Conservation (phyloP, 1,284 basidiomycete genomes). For the Sanghuangporus baumii region DNA sequence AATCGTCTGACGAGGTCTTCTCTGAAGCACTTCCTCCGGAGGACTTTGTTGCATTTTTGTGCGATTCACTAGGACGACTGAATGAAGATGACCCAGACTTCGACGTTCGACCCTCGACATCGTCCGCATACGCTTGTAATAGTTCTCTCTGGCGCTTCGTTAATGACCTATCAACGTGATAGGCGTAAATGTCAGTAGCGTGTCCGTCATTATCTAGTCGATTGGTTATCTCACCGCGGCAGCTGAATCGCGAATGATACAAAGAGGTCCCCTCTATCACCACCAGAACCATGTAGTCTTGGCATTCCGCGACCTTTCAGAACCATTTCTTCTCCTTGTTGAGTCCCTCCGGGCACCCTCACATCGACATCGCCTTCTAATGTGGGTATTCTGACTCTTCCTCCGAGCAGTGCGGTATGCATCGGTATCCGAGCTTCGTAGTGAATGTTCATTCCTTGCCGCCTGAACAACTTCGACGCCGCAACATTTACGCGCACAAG, state of each 20-base stretch:
- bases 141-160: conserved; percentile 82
- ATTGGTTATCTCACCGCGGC: conserved; percentile 64
- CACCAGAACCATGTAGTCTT: conserved; percentile 54
- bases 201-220: conserved; percentile 17
- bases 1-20: conserved; percentile 28
- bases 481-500: conserved; percentile 85
- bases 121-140: conserved; percentile 88
- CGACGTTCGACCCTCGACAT: conserved; percentile 67
- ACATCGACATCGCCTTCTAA: conserved; percentile 96
- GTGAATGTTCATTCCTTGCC: conserved; percentile 91
- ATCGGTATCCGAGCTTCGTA: conserved; percentile 90
- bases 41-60: conserved; percentile 23
- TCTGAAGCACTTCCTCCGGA: conserved; percentile 22
- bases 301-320: conserved; percentile 86
- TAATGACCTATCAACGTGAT: conserved; percentile 52
- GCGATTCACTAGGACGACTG: conserved; percentile 23
- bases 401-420: conserved; percentile 89
- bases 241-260: conserved; percentile 87
- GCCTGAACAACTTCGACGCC: conserved; percentile 79
- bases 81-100: conserved; percentile 21
- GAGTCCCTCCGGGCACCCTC: conserved; percentile 88
- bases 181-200: conserved; percentile 14
- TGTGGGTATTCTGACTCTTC: conserved; percentile 89
- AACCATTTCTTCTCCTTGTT: conserved; percentile 96
- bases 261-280: conserved; percentile 82